A percentile compares a stretch with the other conserved stretches of the same genome.
Conservation (phyloP, 768 basidiomycete species). For the Austroboletus festivus region DNA sequence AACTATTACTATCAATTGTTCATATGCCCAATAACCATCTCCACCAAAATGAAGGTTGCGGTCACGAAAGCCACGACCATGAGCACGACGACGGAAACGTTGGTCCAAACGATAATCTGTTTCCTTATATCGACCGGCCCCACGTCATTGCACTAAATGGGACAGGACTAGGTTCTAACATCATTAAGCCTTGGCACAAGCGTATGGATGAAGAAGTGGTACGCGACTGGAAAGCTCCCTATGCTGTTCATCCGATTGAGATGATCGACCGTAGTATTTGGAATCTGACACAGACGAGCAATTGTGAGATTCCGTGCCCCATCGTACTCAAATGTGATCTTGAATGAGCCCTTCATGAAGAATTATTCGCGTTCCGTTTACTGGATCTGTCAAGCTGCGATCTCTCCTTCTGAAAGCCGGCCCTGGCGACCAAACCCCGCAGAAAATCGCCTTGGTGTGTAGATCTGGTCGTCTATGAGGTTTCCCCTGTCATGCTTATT, state of each 20-base stretch:
- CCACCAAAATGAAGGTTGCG: slow-evolving; percentile 51
- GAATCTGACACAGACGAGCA: slow-evolving; percentile 93
- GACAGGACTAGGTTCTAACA: slow-evolving; percentile 43
- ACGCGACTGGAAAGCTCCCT: slow-evolving; percentile 18
- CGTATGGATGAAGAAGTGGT: slow-evolving; percentile 71
- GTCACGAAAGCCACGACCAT: slow-evolving; percentile 57
- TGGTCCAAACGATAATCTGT: slow-evolving; percentile 71
- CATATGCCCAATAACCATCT: slow-evolving; percentile 31
- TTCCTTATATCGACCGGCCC: slow-evolving; percentile 66
- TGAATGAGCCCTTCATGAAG: slow-evolving; percentile 36
- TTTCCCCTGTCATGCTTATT: too few relatives aligned
- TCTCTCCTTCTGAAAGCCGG: slow-evolving; percentile 83
- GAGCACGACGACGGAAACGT: slow-evolving; percentile 47
- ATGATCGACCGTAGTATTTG: slow-evolving; percentile 52
- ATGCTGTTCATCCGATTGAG: slow-evolving; percentile 4
- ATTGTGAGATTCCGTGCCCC: slow-evolving; percentile 48
- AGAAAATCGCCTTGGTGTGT: slow-evolving; percentile 67
- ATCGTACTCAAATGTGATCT: neutral
- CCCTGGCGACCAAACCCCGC: slow-evolving; percentile 73
- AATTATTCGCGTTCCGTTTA: slow-evolving; percentile 84
- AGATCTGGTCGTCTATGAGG: neutral
- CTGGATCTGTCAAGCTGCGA: slow-evolving; percentile 79
- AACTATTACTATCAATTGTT: too few relatives aligned
- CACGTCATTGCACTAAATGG: slow-evolving; percentile 84
- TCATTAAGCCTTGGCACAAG: slow-evolving; percentile 88